Conservation (phyloP, 257 asterid genomes). For the Thymus quinquecostatus region DNA sequence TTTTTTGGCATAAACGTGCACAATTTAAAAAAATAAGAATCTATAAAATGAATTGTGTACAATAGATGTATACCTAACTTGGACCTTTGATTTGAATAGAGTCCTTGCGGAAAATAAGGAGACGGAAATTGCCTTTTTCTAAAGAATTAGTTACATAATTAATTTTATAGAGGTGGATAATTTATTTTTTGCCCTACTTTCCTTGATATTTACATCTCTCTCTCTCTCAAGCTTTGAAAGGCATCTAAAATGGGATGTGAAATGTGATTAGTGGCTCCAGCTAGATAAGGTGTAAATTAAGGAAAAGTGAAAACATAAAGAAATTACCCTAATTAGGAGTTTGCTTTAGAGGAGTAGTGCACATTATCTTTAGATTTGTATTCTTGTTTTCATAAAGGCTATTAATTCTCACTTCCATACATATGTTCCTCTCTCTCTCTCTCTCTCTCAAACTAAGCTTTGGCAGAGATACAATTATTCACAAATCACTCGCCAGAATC, state of each 20-base stretch:
- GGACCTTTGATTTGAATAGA: slow-evolving; percentile 15
- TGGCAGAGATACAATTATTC: slow-evolving; percentile 7
- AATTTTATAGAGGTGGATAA: not conserved
- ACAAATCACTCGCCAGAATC: slow-evolving; percentile 19
- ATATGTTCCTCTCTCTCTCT: not conserved
- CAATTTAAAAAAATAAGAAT: slow-evolving; percentile 24
- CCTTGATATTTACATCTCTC: not conserved
- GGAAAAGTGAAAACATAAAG: slow-evolving; percentile 27
- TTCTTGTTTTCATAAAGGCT: slow-evolving; percentile 15
- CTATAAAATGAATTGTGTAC: not conserved
- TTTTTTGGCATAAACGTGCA: slow-evolving; percentile 31
- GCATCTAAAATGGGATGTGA: not conserved
- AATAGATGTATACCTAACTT: slow-evolving; percentile 27
- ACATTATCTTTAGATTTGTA: slow-evolving; percentile 12
- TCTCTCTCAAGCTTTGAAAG: not conserved
- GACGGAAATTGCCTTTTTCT: slow-evolving; percentile 39
- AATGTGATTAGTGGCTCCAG: slow-evolving; percentile 16
- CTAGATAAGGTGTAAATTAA: not conserved
- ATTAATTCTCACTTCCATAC: not conserved
- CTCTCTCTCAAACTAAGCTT: not conserved
- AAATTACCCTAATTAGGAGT: slow-evolving; percentile 15
- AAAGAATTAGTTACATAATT: not conserved
- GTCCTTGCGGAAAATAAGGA: not conserved
- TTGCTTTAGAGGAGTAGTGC: slow-evolving; percentile 21
- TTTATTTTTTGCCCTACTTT: not conserved